These are phyloP conservation scores for Knoxdaviesia capensis DNA, from an alignment of 2,329 filamentous ascomycete species.

Conservation along the genomic window DNA sequence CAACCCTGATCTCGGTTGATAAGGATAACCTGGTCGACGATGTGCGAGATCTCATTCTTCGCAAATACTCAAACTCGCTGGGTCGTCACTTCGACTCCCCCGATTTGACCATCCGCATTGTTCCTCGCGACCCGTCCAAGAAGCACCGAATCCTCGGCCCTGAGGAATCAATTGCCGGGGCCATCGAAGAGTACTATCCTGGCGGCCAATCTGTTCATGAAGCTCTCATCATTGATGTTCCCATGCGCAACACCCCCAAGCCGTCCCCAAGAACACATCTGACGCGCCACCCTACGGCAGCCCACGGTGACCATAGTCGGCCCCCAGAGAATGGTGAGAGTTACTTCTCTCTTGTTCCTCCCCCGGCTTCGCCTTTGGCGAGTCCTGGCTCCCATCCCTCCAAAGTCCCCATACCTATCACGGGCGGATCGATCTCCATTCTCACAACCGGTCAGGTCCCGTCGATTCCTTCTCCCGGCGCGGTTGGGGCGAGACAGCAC, in stretches of 20 bases:
- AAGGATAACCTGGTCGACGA: slow-evolving; percentile 90
- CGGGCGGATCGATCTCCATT: slow-evolving; percentile 46
- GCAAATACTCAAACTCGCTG: slow-evolving; percentile 85
- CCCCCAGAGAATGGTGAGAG: slow-evolving; percentile 53
- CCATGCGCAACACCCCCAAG: slow-evolving; percentile 54
- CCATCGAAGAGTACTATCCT: slow-evolving; percentile 66
- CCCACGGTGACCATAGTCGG: slow-evolving; percentile 40
- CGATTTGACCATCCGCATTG: slow-evolving; percentile 64
- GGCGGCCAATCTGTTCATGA: slow-evolving; percentile 77
- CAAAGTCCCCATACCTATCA: no score
- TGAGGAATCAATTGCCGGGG: slow-evolving; percentile 63
- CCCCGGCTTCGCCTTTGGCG: slow-evolving; percentile 13
- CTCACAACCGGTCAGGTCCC: slow-evolving; percentile 65
- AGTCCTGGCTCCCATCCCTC: slow-evolving; percentile 11
- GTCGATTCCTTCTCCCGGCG: slow-evolving; percentile 65
- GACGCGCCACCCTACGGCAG: slow-evolving; percentile 24
- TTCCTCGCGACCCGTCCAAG: slow-evolving; percentile 40
- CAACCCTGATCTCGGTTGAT: slow-evolving; percentile 67
- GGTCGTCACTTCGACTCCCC: slow-evolving; percentile 79
- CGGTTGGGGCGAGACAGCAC: slow-evolving; percentile 9
- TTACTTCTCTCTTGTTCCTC: slow-evolving; percentile 55
- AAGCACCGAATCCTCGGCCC: slow-evolving; percentile 57
- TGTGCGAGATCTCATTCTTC: slow-evolving; percentile 75
- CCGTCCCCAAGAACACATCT: slow-evolving; percentile 46
- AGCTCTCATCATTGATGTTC: slow-evolving; percentile 77